Percentiles rank a stretch among this genome's conserved stretches.
Evolutionary conservation across 2,329 filamentous ascomycete genomes (phyloP).

Genomic region (Alternaria conjuncta): DNA sequence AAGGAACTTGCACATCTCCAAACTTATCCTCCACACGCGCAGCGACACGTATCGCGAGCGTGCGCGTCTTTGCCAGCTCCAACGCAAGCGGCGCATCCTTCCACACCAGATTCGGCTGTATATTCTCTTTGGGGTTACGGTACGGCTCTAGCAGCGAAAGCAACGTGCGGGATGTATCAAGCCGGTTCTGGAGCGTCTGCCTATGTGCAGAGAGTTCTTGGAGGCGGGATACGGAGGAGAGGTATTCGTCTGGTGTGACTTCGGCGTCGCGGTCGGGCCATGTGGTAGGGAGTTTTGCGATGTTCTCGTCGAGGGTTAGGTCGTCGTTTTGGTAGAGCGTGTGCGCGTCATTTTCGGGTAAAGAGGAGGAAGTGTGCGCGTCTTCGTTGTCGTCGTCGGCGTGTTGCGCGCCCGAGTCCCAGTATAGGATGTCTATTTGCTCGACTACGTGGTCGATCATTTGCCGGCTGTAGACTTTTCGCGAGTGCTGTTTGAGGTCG

Average conservation of each 20-base stretch:
- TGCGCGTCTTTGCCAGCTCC: constrained; percentile 71
- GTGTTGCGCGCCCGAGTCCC: constrained; percentile 53
- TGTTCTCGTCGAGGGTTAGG: constrained; percentile 42
- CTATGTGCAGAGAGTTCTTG: constrained; percentile 57
- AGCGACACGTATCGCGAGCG: constrained; percentile 56
- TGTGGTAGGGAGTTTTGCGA: constrained; percentile 40
- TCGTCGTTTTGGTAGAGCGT: constrained; percentile 40
- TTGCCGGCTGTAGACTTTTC: constrained; percentile 70
- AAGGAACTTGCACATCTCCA: constrained; percentile 37
- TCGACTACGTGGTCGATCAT: constrained; percentile 75
- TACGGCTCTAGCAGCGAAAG: constrained; percentile 61
- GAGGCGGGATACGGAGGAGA: constrained; percentile 55
- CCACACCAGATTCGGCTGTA: constrained; percentile 72
- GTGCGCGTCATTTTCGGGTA: constrained; percentile 49
- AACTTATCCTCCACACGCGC: constrained; percentile 42
- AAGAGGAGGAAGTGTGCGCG: constrained; percentile 37
- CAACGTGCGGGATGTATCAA: constrained; percentile 58
- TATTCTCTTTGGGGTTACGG: constrained; percentile 51
- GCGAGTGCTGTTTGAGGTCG: constrained; percentile 68
- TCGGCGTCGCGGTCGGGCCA: constrained; percentile 14
- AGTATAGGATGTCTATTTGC: constrained; percentile 73
- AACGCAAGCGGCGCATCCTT: constrained; percentile 68
- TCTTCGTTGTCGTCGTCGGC: constrained; percentile 27
- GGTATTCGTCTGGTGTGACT: constrained; percentile 41
- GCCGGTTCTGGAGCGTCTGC: constrained; percentile 54